A percentile compares a stretch with the other conserved stretches of the same genome.
These are phyloP conservation scores for Erigeron philadelphicus DNA, from an alignment of 140 eudicot genomes.

Conservation along the genomic window DNA sequence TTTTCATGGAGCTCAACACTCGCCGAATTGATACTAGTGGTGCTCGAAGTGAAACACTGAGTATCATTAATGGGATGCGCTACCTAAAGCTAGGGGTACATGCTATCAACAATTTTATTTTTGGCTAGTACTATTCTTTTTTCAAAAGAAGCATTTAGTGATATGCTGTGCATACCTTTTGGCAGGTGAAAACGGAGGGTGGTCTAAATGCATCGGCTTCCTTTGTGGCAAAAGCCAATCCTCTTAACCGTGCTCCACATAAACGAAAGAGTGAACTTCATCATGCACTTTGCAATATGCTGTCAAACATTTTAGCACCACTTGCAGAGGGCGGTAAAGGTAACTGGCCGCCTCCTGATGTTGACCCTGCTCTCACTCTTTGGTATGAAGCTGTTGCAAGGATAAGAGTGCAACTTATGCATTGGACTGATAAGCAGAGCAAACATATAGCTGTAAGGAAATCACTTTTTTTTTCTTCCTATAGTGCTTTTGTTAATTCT, in stretches of 20 bases:
- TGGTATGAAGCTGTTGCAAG: constrained; percentile 99
- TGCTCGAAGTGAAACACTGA: constrained; percentile 93
- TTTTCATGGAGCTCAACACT: constrained; percentile 94
- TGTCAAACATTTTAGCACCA: constrained; percentile 89
- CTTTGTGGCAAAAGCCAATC: constrained; percentile 96
- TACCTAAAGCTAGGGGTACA: constrained; percentile 97
- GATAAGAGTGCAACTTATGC: constrained; percentile 77
- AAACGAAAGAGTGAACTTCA: constrained; percentile 96
- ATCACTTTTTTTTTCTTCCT: not conserved
- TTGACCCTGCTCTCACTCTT: constrained; percentile 80
- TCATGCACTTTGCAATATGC: constrained; percentile 97
- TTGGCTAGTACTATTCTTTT: not conserved
- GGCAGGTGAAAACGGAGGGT: constrained; percentile 94
- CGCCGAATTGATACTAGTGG: constrained; percentile 87
- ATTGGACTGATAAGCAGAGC: constrained; percentile 97
- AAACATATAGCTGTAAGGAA: constrained; percentile 87
- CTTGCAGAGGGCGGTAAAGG: constrained; percentile 94
- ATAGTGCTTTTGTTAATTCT: no score
- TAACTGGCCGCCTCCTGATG: constrained; percentile 96
- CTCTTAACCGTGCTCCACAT: constrained; percentile 85
- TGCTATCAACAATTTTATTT: constrained; percentile 5
- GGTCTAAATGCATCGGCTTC: constrained; percentile 94
- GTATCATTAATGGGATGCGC: constrained; percentile 96
- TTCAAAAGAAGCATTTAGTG: constrained; percentile 14
- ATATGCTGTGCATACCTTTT: constrained; percentile 12